phyloP scores from a whole-genome alignment of 306 rosid species.

The Morella rubra region DNA sequence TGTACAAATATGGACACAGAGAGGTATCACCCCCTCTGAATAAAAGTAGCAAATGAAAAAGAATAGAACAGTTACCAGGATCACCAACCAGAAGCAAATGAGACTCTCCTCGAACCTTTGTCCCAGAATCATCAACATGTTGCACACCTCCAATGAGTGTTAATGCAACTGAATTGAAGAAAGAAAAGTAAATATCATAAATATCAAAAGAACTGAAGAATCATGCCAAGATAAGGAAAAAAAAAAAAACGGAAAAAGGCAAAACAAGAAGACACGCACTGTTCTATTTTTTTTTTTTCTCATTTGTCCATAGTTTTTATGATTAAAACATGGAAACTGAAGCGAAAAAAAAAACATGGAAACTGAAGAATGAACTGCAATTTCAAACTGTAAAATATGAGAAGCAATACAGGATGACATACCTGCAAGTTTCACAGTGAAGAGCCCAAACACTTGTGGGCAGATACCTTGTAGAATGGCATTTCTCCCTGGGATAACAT shows the following conservation, averaged over 20 bases:
- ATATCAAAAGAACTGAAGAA: not conserved
- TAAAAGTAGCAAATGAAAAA: conserved; percentile 22
- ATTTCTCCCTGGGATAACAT: conserved; percentile 76
- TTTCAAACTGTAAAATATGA: conserved; percentile 17
- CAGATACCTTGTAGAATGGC: conserved; percentile 88
- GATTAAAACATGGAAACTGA: not conserved
- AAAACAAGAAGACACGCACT: not conserved
- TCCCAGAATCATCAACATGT: conserved; percentile 88
- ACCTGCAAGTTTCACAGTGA: conserved; percentile 97
- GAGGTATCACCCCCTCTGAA: not conserved
- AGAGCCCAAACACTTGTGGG: conserved; percentile 93
- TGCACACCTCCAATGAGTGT: conserved; percentile 97
- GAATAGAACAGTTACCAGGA: conserved; percentile 65
- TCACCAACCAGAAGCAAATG: conserved; percentile 95
- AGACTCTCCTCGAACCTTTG: conserved; percentile 93
- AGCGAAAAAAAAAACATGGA: not conserved
- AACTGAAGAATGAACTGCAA: conserved; percentile 6
- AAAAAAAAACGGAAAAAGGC: not conserved
- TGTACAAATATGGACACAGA: not conserved
- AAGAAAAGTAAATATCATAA: conserved; percentile 22
- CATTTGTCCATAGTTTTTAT: not conserved
- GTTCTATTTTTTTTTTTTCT: not conserved
- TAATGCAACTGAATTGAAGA: conserved; percentile 63
- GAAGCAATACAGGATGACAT: conserved; percentile 17
- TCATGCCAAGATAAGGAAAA: conserved; percentile 9